Evolutionary conservation across 2,329 filamentous ascomycete species (phyloP).

Genomic region (Fusarium staphyleae): DNA sequence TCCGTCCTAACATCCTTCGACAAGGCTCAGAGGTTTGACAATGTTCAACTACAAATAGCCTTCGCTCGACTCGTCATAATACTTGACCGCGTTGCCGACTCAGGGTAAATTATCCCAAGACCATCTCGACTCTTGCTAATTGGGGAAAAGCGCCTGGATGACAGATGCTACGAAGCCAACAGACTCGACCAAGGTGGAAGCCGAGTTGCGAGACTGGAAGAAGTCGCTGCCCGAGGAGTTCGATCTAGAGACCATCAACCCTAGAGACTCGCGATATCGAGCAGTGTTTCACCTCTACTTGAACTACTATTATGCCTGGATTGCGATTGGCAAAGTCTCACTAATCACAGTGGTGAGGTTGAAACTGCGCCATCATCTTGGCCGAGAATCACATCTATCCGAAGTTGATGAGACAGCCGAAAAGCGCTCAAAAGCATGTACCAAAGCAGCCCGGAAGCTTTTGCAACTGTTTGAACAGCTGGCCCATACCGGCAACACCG

Average conservation of each 20-base stretch:
- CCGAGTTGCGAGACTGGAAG: slow-evolving; percentile 45
- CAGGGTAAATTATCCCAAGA: slow-evolving; percentile 20
- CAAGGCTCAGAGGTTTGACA: slow-evolving; percentile 42
- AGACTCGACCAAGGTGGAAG: slow-evolving; percentile 9
- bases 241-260: slow-evolving; percentile 40
- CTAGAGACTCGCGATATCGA: slow-evolving; percentile 42
- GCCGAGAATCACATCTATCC: slow-evolving; percentile 2
- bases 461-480: slow-evolving; percentile 45
- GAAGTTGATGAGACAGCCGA: slow-evolving; percentile 18
- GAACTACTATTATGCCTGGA: slow-evolving; percentile 49
- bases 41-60: slow-evolving; percentile 45
- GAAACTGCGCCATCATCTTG: slow-evolving; percentile 32
- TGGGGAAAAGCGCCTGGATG: not conserved
- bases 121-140: not conserved
- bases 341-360: slow-evolving; percentile 44
- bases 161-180: slow-evolving; percentile 14
- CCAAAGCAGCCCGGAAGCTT: slow-evolving; percentile 44
- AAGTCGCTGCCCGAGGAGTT: slow-evolving; percentile 39
- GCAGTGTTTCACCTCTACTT: slow-evolving; percentile 47
- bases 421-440: slow-evolving; percentile 38
- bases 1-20: slow-evolving; percentile 23
- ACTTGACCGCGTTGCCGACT: slow-evolving; percentile 42
- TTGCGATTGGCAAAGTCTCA: slow-evolving; percentile 47
- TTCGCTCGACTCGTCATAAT: slow-evolving; percentile 42
- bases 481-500: slow-evolving; percentile 41